These are phyloP conservation scores for Tephrocybe rancida DNA, from an alignment of 768 basidiomycete species.

Conservation along the genomic window DNA sequence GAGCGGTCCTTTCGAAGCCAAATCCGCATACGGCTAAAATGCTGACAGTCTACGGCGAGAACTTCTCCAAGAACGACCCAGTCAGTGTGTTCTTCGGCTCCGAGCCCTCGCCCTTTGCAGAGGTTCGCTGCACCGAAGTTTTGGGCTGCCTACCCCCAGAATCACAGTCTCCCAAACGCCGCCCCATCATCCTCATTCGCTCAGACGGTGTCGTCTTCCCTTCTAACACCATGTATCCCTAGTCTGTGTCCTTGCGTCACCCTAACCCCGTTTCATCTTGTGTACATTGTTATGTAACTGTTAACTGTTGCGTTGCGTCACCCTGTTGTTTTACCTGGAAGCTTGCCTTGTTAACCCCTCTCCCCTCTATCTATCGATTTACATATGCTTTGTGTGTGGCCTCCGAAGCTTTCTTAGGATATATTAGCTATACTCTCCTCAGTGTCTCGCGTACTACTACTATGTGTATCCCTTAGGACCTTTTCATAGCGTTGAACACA, in stretches of 20 bases:
- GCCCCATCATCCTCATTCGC: slow-evolving; percentile 81
- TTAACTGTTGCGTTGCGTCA: slow-evolving; percentile 13
- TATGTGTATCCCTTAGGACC: slow-evolving; percentile 15
- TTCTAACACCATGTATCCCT: slow-evolving; percentile 80
- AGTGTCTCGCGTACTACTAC: slow-evolving; percentile 5
- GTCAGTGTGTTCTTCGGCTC: slow-evolving; percentile 85
- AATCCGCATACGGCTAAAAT: slow-evolving; percentile 79
- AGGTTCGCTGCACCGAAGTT: slow-evolving; percentile 87
- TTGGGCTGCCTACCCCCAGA: slow-evolving; percentile 82
- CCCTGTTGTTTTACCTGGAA: slow-evolving; percentile 28
- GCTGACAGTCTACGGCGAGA: slow-evolving; percentile 87
- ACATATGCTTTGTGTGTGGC: slow-evolving; percentile 21
- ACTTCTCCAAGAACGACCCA: slow-evolving; percentile 84
- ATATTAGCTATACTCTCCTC: slow-evolving; percentile 9
- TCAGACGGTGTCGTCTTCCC: slow-evolving; percentile 89
- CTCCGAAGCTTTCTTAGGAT: slow-evolving; percentile 19
- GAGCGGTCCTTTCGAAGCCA: slow-evolving; percentile 73
- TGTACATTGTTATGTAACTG: slow-evolving; percentile 18
- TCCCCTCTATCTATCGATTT: slow-evolving; percentile 13
- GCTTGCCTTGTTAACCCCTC: slow-evolving; percentile 19
- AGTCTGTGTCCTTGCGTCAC: slow-evolving; percentile 28
- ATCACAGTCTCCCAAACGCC: slow-evolving; percentile 62
- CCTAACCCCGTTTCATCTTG: not conserved
- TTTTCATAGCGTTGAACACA: slow-evolving; percentile 6
- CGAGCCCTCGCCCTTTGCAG: slow-evolving; percentile 84